Evolutionary conservation across 768 basidiomycete genomes (phyloP), one percentile per base, ranked within the genome.

Genomic region (Myochromella boudieri): DNA sequence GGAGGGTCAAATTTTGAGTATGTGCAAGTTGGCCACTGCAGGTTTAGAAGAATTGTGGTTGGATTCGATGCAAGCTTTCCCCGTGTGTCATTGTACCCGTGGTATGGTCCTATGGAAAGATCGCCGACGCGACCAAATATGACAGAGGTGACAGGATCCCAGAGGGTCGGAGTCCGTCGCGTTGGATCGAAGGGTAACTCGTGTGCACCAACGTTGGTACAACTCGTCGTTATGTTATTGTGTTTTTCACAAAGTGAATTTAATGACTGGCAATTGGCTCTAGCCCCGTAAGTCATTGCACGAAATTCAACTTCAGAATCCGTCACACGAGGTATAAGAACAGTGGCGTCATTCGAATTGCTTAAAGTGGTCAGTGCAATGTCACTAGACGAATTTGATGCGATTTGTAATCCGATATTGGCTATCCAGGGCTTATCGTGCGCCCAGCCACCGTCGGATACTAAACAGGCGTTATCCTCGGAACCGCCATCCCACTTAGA

Each of bases 271-370:
- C 44, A 46, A 5, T 46, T 11, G 17, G 37, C 36, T 18, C 44
- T 36, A 28, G 44, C 37, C 5, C 44, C 44, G 25, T 38, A 46
- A 3, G 44, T 46, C 9, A n/a, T 38, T 14, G 37, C 37, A 28
- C 44, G 44, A n/a, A 46, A 46, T 22, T 46, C 36, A 9, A 38
- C 37, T 3, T 11, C 17, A 10, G 22, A 6, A 24, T 37, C 36
- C 7, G 28, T 10, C 14, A 28, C 25, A 8, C 36, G 36, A 4
- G 37, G 36, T 7, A 38, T 27, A 6, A 46, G 21, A 11, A 46
- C 18, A 27, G 36, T 29, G 5, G 44, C 29, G 22, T 46, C 18
- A 8, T 39, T 38, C 6, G 44, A 25, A 12, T 37, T 17, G 4
- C 26, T 18, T 7, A 39, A 31, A 4, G 44, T 46, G 4, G 26